phyloP scores from a whole-genome alignment of 306 rosid species.

The Casuarina glauca region DNA sequence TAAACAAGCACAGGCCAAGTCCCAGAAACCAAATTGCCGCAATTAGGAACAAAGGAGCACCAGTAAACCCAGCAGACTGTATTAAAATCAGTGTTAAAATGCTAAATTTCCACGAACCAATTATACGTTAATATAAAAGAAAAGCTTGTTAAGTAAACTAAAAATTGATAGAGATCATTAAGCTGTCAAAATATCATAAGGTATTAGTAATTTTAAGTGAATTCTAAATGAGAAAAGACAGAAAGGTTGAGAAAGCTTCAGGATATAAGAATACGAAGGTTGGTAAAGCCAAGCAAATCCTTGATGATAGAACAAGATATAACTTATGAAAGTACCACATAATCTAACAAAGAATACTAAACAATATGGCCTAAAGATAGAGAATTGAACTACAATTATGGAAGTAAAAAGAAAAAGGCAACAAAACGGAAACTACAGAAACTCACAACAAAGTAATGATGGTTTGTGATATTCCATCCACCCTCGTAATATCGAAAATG shows the following conservation, averaged over 20 bases:
- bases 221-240: neutral
- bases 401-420: neutral
- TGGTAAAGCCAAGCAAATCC: neutral
- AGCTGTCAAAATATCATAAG: too few relatives aligned
- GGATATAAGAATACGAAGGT: neutral
- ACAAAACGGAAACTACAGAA: neutral
- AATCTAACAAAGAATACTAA: neutral
- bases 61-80: constrained; percentile 73
- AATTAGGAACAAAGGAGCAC: constrained; percentile 54
- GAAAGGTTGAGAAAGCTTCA: neutral
- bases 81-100: constrained; percentile 18
- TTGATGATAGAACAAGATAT: neutral
- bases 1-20: constrained; percentile 25
- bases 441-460: constrained; percentile 71
- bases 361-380: neutral
- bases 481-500: constrained; percentile 47
- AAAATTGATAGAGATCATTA: too few relatives aligned
- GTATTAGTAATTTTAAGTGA: too few relatives aligned
- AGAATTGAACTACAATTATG: neutral
- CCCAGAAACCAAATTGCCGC: constrained; percentile 69
- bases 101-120: neutral
- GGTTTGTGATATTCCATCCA: constrained; percentile 73
- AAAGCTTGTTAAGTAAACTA: neutral
- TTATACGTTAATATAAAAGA: neutral
- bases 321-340: neutral